Evolutionary conservation across 108 stramenopile genomes (phyloP).

Genomic region (Cylindrotheca closterium): DNA sequence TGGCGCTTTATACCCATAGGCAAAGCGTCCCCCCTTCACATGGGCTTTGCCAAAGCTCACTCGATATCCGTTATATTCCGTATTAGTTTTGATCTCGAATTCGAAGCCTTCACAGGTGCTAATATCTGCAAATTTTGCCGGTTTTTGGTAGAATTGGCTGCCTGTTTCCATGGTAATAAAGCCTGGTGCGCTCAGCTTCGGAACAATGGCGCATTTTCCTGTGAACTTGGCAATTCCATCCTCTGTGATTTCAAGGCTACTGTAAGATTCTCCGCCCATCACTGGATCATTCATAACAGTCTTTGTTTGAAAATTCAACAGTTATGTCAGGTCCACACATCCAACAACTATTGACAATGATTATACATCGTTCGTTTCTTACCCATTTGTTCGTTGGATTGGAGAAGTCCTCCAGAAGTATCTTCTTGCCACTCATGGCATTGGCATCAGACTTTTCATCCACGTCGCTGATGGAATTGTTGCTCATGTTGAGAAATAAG

Average conservation of each 20-base stretch:
- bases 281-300: conserved; percentile 66
- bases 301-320: no score
- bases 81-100: conserved; percentile 10
- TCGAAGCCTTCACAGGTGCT: conserved; percentile 27
- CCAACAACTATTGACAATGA: no score
- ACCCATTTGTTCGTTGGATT: no score
- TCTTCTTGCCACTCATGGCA: no score
- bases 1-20: conserved; percentile 46
- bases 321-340: no score
- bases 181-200: conserved; percentile 45
- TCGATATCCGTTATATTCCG: conserved; percentile 31
- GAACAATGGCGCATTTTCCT: conserved; percentile 41
- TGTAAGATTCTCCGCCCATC: conserved; percentile 48
- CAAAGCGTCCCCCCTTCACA: conserved; percentile 30
- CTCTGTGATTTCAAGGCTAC: conserved; percentile 25
- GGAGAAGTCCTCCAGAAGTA: no score
- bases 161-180: conserved; percentile 34
- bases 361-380: no score
- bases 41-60: conserved; percentile 47
- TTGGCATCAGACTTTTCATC: no score
- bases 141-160: no score
- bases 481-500: no score
- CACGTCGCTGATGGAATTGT: no score
- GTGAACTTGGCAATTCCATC: conserved; percentile 38
- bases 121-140: conserved; percentile 35